Percentiles rank a stretch among this genome's conserved stretches.
phyloP scores from a whole-genome alignment of 768 basidiomycete species.

The Rhodotorula toruloides region DNA sequence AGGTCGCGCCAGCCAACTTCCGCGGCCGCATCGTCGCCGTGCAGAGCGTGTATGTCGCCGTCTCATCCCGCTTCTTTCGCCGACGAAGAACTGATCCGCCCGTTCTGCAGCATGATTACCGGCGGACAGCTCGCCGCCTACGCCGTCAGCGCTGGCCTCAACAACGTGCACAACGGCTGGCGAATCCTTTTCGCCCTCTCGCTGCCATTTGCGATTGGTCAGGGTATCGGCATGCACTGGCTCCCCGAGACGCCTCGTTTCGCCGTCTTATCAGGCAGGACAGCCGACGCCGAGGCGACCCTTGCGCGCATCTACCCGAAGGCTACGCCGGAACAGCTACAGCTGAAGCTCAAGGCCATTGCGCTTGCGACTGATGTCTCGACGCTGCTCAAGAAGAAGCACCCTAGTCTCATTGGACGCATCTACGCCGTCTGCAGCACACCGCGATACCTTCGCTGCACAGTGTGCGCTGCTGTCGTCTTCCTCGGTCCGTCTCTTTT shows the following conservation, averaged over 20 bases:
- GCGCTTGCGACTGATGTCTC: conserved; percentile 11
- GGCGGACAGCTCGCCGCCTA: conserved; percentile 12
- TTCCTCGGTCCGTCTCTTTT: conserved; percentile 7
- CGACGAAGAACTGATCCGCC: not conserved
- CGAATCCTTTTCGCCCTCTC: conserved; percentile 14
- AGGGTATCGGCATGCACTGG: conserved; percentile 15
- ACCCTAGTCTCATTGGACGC: conserved; percentile 2
- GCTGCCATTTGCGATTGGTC: conserved; percentile 8
- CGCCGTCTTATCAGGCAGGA: not conserved
- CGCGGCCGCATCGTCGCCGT: conserved; percentile 17
- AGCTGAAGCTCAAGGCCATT: conserved; percentile 21
- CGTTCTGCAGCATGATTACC: conserved; percentile 3
- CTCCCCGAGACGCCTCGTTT: conserved; percentile 17
- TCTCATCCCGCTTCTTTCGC: not conserved
- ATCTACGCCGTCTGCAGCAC: not conserved
- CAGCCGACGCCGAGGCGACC: not conserved
- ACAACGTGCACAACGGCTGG: conserved; percentile 2
- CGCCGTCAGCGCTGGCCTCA: conserved; percentile 12
- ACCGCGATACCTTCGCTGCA: conserved; percentile 7
- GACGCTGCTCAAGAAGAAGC: conserved; percentile 8
- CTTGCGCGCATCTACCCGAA: conserved; percentile 2
- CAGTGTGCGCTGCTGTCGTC: not conserved
- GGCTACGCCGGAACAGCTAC: conserved; percentile 2
- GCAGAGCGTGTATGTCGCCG: conserved; percentile 5
- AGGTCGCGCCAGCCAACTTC: conserved; percentile 2